Evolutionary conservation across 805 yeast genomes (phyloP).

Genomic region (Barnettozyma wickerhamii): DNA sequence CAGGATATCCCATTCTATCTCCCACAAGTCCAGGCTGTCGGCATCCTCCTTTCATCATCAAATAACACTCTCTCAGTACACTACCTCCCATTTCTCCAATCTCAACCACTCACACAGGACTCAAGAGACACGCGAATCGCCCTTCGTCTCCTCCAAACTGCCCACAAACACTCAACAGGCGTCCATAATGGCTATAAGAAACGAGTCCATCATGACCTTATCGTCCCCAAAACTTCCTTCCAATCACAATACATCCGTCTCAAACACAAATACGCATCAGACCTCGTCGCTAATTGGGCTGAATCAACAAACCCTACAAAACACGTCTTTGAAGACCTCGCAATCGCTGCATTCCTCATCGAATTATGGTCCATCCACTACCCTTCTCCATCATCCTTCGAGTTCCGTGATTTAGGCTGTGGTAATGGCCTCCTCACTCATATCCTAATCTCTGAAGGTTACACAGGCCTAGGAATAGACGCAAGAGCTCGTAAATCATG

Average conservation of each 20-base stretch:
- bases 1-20: conserved; percentile 81
- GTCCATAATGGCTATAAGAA: conserved; percentile 81
- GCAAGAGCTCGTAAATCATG: conserved; percentile 89
- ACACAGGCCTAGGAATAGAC: conserved; percentile 79
- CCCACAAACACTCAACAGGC: conserved; percentile 79
- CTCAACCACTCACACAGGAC: too few species aligned
- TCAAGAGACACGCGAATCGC: conserved; percentile 85
- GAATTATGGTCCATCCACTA: conserved; percentile 72
- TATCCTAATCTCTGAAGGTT: conserved; percentile 74
- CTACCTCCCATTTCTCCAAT: conserved; percentile 24
- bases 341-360: conserved; percentile 90
- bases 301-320: conserved; percentile 93
- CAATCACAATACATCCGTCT: conserved; percentile 77
- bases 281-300: conserved; percentile 78
- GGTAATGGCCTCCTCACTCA: conserved; percentile 89
- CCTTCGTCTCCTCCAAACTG: conserved; percentile 70
- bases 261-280: conserved; percentile 77
- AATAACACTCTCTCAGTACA: conserved; percentile 45
- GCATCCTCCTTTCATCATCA: conserved; percentile 51
- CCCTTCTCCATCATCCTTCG: conserved; percentile 38
- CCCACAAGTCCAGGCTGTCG: conserved; percentile 82
- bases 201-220: conserved; percentile 82
- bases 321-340: conserved; percentile 94
- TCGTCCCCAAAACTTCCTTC: conserved; percentile 76
- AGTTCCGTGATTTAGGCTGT: conserved; percentile 89